phyloP scores from a whole-genome alignment of 23 red algal species.

The Agarophyton chilense region DNA sequence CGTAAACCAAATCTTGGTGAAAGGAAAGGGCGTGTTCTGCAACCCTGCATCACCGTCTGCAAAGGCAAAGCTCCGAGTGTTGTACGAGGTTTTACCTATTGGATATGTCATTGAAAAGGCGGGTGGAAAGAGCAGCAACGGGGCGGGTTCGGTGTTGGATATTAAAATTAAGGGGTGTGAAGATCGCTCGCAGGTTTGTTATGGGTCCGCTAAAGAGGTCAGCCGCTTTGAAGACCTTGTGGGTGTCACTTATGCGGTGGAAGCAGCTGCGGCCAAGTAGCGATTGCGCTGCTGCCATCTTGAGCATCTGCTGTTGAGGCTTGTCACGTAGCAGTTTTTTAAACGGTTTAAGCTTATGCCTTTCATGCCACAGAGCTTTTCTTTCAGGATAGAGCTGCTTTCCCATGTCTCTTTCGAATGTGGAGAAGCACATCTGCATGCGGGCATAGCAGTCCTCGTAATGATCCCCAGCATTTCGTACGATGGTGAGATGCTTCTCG shows the following conservation, averaged over 20 bases:
- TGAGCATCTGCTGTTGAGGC: neutral
- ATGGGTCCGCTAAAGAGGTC: conserved; percentile 90
- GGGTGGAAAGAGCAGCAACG: conserved; percentile 86
- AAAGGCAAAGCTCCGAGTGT: conserved; percentile 92
- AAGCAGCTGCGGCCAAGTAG: conserved; percentile 28
- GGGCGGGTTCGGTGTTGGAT: conserved; percentile 81
- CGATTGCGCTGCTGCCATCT: no score
- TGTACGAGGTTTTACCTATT: conserved; percentile 98
- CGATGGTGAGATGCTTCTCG: no score
- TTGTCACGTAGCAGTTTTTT: neutral
- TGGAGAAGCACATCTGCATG: no score
- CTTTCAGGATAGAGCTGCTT: no score
- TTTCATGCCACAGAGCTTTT: no score
- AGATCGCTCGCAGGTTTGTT: conserved; percentile 89
- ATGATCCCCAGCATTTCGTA: no score
- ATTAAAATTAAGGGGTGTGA: conserved; percentile 81
- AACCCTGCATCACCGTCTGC: conserved; percentile 95
- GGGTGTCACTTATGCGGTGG: conserved; percentile 67
- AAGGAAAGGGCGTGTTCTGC: conserved; percentile 99
- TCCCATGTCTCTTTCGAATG: no score
- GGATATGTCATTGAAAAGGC: conserved; percentile 96
- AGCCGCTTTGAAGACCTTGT: conserved; percentile 92
- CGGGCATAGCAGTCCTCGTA: no score
- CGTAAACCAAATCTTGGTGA: conserved; percentile 98
- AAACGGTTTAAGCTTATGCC: no score